These are phyloP conservation scores for Trichoderma polysporum DNA, from an alignment of 2,329 filamentous ascomycete species.

Conservation along the genomic window DNA sequence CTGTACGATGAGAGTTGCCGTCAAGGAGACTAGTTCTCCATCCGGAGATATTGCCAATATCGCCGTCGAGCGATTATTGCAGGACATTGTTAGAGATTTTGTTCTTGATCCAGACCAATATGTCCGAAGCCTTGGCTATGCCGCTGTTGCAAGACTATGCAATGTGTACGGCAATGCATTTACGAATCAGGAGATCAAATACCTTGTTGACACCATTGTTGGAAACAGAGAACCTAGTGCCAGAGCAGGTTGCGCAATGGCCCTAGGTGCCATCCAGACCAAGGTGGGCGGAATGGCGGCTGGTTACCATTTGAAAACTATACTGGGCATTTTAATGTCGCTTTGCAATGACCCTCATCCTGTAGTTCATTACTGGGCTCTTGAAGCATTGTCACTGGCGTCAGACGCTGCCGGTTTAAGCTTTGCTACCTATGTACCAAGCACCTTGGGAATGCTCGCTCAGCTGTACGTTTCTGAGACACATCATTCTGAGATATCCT, in stretches of 20 bases:
- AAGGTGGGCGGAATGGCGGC: constrained; percentile 98
- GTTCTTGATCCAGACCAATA: constrained; percentile 82
- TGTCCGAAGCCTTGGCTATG: constrained; percentile 80
- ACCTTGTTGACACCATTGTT: constrained; percentile 90
- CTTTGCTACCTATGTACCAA: constrained; percentile 86
- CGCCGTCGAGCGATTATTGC: constrained; percentile 79
- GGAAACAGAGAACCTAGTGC: constrained; percentile 90
- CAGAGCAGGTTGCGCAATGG: constrained; percentile 90
- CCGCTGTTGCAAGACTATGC: constrained; percentile 82
- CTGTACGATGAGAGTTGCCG: constrained; percentile 77
- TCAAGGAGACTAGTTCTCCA: constrained; percentile 72
- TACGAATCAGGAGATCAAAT: constrained; percentile 86
- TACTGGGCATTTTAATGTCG: constrained; percentile 97
- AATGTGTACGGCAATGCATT: constrained; percentile 80
- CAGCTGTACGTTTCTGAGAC: constrained; percentile 90
- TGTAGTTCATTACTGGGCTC: constrained; percentile 92
- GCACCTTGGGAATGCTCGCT: constrained; percentile 88
- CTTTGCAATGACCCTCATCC: constrained; percentile 94
- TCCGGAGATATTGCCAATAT: constrained; percentile 70
- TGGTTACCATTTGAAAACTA: constrained; percentile 92
- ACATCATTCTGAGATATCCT: constrained; percentile 80
- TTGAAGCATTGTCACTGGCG: constrained; percentile 82
- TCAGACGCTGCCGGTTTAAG: constrained; percentile 90
- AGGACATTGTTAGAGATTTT: constrained; percentile 70
- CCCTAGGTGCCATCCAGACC: constrained; percentile 88